phyloP scores from a whole-genome alignment of 2,329 filamentous ascomycete species.

The Botrytis tulipae region DNA sequence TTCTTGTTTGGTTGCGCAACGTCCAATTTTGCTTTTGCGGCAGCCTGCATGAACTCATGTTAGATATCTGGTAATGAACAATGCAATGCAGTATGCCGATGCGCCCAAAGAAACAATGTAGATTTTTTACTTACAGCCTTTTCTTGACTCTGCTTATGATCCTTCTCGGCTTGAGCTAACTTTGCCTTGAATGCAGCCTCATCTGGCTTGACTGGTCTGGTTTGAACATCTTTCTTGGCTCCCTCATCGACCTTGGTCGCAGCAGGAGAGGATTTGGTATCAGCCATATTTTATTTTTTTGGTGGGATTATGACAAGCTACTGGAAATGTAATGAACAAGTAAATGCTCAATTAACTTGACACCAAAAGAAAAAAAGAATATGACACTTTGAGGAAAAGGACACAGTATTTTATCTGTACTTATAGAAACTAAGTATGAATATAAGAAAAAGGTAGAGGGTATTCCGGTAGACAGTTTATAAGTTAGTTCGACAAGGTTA shows the following conservation, averaged over 20 bases:
- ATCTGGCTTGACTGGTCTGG: slow-evolving; percentile 77
- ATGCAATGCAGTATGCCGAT: slow-evolving; percentile 22
- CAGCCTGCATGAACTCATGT: slow-evolving; percentile 58
- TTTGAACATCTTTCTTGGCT: slow-evolving; percentile 24
- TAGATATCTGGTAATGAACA: slow-evolving; percentile 21
- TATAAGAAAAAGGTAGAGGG: slow-evolving; percentile 4
- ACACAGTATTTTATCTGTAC: slow-evolving; percentile 6
- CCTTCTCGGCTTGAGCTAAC: slow-evolving; percentile 81
- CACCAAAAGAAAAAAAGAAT: not conserved
- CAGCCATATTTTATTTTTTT: slow-evolving; percentile 46
- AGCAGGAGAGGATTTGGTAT: slow-evolving; percentile 45
- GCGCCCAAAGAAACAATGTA: not conserved
- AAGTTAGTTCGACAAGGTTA: slow-evolving; percentile 4
- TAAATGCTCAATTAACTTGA: slow-evolving; percentile 8
- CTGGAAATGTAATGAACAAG: not conserved
- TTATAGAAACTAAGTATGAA: not conserved
- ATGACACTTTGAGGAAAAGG: not conserved
- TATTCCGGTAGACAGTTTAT: not conserved
- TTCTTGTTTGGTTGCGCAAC: slow-evolving; percentile 73
- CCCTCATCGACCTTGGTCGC: slow-evolving; percentile 44
- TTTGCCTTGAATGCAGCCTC: slow-evolving; percentile 79
- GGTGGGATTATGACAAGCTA: slow-evolving; percentile 1
- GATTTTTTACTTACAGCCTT: slow-evolving; percentile 53
- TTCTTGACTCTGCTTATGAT: slow-evolving; percentile 74
- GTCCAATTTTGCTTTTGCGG: slow-evolving; percentile 85